A percentile compares a stretch with the other conserved stretches of the same genome.
Conservation (phyloP, 768 basidiomycete species). For the Tulasnella sp. region DNA sequence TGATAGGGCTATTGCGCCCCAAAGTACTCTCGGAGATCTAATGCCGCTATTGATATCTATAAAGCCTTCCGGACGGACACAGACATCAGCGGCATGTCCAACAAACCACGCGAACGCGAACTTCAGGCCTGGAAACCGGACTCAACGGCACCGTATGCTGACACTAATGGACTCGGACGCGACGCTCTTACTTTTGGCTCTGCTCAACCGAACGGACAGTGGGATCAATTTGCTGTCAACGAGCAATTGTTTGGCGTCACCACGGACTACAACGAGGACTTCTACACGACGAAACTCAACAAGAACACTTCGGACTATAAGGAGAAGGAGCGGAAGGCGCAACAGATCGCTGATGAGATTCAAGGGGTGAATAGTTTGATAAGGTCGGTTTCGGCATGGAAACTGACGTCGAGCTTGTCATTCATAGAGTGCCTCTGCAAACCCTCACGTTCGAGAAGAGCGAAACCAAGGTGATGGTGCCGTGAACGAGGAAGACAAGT, state of each 20-base stretch:
- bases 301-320: constrained; percentile 81
- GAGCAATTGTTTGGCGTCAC: constrained; percentile 91
- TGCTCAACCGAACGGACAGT: constrained; percentile 51
- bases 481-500: constrained; percentile 97
- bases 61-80: constrained; percentile 80
- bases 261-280: constrained; percentile 89
- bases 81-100: constrained; percentile 67
- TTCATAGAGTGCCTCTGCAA: constrained; percentile 61
- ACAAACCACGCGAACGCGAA: constrained; percentile 65
- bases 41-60: constrained; percentile 24
- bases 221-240: constrained; percentile 96
- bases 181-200: constrained; percentile 60
- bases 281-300: constrained; percentile 94
- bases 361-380: constrained; percentile 62
- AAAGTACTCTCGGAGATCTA: constrained; percentile 19
- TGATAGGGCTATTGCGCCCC: not conserved
- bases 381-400: not conserved
- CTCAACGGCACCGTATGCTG: constrained; percentile 42
- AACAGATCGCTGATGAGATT: constrained; percentile 89
- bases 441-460: constrained; percentile 90
- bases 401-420: constrained; percentile 32
- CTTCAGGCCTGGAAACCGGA: constrained; percentile 76
- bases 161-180: constrained; percentile 49
- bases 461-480: constrained; percentile 70
- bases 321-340: constrained; percentile 85